A percentile compares a stretch with the other conserved stretches of the same genome.
phyloP scores from a whole-genome alignment of 495 filamentous ascomycete species.

The Podospora bellae-mahoneyi region DNA sequence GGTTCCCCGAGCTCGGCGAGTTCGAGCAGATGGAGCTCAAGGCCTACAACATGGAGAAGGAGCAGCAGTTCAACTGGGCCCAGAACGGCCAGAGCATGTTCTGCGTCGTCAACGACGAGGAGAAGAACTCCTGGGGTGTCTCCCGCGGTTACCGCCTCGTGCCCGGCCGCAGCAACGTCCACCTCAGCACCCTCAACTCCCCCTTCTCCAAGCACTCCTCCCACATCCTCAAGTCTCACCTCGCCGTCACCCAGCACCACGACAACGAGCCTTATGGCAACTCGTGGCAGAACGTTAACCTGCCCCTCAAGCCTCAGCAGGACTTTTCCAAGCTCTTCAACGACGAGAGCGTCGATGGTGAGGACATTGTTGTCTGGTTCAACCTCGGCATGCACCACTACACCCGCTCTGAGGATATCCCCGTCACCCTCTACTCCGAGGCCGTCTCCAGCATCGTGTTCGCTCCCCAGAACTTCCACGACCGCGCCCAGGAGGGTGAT shows the following conservation, averaged over 20 bases:
- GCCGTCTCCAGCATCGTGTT: slow-evolving; percentile 45
- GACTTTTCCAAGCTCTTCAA: slow-evolving; percentile 55
- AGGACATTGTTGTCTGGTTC: slow-evolving; percentile 49
- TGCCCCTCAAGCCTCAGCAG: slow-evolving; percentile 47
- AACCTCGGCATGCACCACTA: slow-evolving; percentile 61
- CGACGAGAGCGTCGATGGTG: slow-evolving; percentile 49
- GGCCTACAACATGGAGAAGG: slow-evolving; percentile 38
- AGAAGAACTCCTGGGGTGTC: slow-evolving; percentile 50
- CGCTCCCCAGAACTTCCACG: slow-evolving; percentile 46
- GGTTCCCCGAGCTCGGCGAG: slow-evolving; percentile 42
- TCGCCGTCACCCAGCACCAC: slow-evolving; percentile 50
- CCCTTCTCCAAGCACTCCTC: slow-evolving; percentile 44
- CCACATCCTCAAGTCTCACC: slow-evolving; percentile 47
- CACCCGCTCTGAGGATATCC: slow-evolving; percentile 52
- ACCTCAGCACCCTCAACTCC: slow-evolving; percentile 48
- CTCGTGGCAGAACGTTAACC: slow-evolving; percentile 47
- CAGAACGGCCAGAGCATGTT: slow-evolving; percentile 48
- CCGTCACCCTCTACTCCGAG: slow-evolving; percentile 50
- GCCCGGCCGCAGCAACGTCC: slow-evolving; percentile 41
- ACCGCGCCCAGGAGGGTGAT: slow-evolving; percentile 26
- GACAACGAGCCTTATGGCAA: slow-evolving; percentile 52
- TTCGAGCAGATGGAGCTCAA: slow-evolving; percentile 51
- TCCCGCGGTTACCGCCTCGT: slow-evolving; percentile 54
- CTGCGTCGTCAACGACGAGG: slow-evolving; percentile 46
- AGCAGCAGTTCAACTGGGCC: slow-evolving; percentile 48